Evolutionary conservation across 2,329 filamentous ascomycete species (phyloP), one percentile per base, ranked within the genome.

Genomic region (Trichoderma pleuroti): DNA sequence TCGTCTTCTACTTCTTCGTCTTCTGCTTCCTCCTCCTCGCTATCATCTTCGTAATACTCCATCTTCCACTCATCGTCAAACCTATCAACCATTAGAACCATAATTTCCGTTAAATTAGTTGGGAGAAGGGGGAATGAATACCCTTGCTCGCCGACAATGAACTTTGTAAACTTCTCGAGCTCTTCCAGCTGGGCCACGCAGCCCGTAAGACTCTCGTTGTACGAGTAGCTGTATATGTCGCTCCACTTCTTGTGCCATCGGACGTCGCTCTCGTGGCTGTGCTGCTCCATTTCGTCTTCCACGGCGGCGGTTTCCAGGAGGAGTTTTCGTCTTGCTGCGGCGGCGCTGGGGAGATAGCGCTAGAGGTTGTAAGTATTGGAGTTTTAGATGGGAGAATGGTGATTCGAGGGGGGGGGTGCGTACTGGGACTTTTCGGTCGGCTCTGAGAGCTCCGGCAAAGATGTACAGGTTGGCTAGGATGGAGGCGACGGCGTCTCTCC

Each of bases 381-480:
- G 36, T n/a, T n/a, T n/a, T n/a, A n/a, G n/a, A n/a, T n/a, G n/a
- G 5, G 24, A 16, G 8, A 42, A 10, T 24, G 9, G 14, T 28
- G 26, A 1, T 14, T 39, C 18, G 8, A 24, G n/a, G 24, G n/a
- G 11, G 18, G 30, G 5, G 28, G 28, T 26, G 30, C 52, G 75
- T 82, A 85, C 83, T 6, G 86, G 86, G 2, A 88, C 85, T 74
- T 82, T 83, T 30, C 82, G 79, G 60, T 84, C 80, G 0, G 84
- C 84, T 39, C 85, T 80, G 49, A 90, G 76, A 7, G 87, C 87
- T 0, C 86, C 86, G 0, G 87, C 86, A 1, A 90, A 80, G 56
- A 88, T 82, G 74, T 89, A 89, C 4, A 90, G 75, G 73, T 88
- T 89, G 71, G 86, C 86, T 5, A 90, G 77, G 24, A 89, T 84